Conservation (phyloP, 768 basidiomycete genomes). For the Rickenella mellea region DNA sequence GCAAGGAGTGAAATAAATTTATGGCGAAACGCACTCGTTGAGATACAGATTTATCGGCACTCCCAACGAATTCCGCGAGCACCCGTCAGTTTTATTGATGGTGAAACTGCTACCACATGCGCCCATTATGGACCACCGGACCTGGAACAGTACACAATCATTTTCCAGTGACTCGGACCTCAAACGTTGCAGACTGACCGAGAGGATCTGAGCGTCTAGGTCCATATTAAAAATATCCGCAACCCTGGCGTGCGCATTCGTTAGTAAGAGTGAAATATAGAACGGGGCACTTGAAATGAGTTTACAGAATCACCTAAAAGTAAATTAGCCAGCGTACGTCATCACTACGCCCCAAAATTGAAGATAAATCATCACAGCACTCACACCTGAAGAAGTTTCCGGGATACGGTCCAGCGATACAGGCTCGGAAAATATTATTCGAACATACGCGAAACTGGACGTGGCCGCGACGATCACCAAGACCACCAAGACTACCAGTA, state of each 20-base stretch:
- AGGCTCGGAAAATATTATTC: no score
- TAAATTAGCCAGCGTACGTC: no score
- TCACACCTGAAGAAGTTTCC: no score
- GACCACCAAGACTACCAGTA: no score
- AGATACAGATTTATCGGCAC: slow-evolving; percentile 5
- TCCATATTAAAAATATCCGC: slow-evolving; percentile 2
- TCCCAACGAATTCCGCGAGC: not conserved
- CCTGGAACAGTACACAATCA: not conserved
- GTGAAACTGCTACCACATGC: slow-evolving; percentile 2
- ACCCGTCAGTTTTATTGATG: not conserved
- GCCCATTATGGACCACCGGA: slow-evolving; percentile 4
- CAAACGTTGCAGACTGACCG: slow-evolving; percentile 3
- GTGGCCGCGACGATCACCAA: no score
- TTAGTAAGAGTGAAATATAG: not conserved
- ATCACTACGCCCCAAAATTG: no score
- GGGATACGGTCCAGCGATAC: no score
- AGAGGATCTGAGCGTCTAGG: slow-evolving; percentile 1
- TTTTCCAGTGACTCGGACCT: not conserved
- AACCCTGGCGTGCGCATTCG: not conserved
- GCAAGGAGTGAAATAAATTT: not conserved
- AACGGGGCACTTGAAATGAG: no score
- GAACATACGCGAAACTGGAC: no score
- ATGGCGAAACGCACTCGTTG: not conserved
- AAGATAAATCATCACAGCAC: no score
- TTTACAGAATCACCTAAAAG: no score